phyloP scores from a whole-genome alignment of 2,329 filamentous ascomycete genomes.

The Mariannaea elegans region DNA sequence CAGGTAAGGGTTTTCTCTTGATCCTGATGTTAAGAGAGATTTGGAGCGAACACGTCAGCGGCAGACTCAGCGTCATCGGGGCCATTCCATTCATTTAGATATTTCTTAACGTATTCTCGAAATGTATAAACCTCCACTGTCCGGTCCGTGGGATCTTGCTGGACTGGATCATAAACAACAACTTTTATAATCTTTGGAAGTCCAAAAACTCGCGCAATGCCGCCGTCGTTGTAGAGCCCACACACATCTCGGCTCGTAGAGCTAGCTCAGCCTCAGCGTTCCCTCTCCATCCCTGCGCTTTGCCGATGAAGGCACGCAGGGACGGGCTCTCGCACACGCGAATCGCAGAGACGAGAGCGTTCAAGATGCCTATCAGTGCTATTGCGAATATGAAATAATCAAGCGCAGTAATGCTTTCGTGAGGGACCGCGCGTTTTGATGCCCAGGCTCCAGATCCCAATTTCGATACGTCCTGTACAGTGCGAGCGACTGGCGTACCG shows the following conservation, averaged over 20 bases:
- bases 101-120: background rate
- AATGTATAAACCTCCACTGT: slow-evolving; percentile 1
- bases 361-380: slow-evolving; percentile 51
- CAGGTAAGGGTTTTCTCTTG: background rate
- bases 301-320: slow-evolving; percentile 50
- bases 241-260: slow-evolving; percentile 52
- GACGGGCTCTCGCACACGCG: slow-evolving; percentile 42
- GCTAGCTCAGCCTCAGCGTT: slow-evolving; percentile 49
- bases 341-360: slow-evolving; percentile 45
- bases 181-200: slow-evolving; percentile 45
- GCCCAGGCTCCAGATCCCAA: no score
- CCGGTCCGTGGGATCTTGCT: background rate
- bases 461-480: no score
- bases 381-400: slow-evolving; percentile 48
- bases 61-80: background rate
- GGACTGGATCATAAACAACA: slow-evolving; percentile 26
- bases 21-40: slow-evolving; percentile 24
- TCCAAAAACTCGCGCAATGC: slow-evolving; percentile 45
- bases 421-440: slow-evolving; percentile 51
- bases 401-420: slow-evolving; percentile 41
- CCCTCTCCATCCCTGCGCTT: slow-evolving; percentile 46
- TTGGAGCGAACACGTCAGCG: slow-evolving; percentile 1
- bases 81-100: background rate
- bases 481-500: no score
- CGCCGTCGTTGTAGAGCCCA: slow-evolving; percentile 47